Percentiles rank a stretch among this genome's conserved stretches.
phyloP scores from a whole-genome alignment of 2,329 filamentous ascomycete genomes.

The Alternaria triticimaculans region DNA sequence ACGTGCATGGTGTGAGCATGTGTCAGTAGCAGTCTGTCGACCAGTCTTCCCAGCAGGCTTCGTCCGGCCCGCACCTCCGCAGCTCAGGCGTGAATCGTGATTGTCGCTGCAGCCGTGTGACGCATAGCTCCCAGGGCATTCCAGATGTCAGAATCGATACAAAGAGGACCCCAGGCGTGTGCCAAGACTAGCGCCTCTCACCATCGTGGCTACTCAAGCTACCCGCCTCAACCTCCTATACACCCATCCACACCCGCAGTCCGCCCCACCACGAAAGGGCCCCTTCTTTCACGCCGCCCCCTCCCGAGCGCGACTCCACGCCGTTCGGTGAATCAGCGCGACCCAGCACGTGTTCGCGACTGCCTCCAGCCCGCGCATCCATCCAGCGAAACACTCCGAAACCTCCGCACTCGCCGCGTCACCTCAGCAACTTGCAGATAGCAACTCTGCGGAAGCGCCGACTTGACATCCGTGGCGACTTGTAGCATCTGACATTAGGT shows the following conservation, averaged over 20 bases:
- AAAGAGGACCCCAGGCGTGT: constrained; percentile 15
- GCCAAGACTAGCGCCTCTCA: constrained; percentile 30
- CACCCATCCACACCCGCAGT: constrained; percentile 36
- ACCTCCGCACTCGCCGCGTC: constrained; percentile 44
- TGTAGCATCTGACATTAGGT: constrained; percentile 50
- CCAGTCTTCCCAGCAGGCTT: not conserved
- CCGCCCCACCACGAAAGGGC: constrained; percentile 40
- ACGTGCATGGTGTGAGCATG: constrained; percentile 7
- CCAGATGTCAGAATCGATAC: constrained; percentile 3
- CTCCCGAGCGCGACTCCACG: constrained; percentile 32
- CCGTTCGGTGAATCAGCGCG: constrained; percentile 34
- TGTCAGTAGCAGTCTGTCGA: not conserved
- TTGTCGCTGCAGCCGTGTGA: constrained; percentile 7
- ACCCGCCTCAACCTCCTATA: constrained; percentile 26
- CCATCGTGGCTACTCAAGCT: constrained; percentile 20
- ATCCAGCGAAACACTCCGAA: constrained; percentile 31
- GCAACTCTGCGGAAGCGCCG: constrained; percentile 51
- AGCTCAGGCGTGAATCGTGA: not conserved
- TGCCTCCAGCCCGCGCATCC: constrained; percentile 23
- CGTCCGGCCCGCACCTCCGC: not conserved
- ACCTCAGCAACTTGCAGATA: constrained; percentile 37
- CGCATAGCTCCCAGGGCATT: not conserved
- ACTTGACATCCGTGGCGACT: constrained; percentile 48
- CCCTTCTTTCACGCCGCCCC: constrained; percentile 28
- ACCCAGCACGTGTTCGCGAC: constrained; percentile 27